Conservation (phyloP, 306 rosid genomes). For the Begonia loranthoides region DNA sequence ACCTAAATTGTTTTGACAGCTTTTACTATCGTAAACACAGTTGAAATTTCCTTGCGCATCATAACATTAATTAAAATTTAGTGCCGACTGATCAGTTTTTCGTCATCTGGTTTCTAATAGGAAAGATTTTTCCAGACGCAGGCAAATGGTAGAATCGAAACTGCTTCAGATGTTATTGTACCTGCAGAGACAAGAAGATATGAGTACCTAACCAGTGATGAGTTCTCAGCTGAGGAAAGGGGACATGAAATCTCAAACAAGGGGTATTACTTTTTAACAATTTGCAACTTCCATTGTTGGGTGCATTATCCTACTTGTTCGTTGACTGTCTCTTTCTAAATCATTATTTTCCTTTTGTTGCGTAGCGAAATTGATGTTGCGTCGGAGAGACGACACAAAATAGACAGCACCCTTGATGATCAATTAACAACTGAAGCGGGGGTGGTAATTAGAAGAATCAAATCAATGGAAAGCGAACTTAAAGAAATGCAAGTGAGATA, state of each 20-base stretch:
- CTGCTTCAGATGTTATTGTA: conserved; percentile 9
- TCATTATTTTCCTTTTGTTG: conserved; percentile 3
- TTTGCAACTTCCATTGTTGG: not conserved
- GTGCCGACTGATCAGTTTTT: no score
- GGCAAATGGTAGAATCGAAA: conserved; percentile 16
- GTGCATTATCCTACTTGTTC: not conserved
- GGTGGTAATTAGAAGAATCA: conserved; percentile 50
- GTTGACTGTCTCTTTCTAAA: no score
- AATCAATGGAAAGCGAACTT: conserved; percentile 72
- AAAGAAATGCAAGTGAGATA: conserved; percentile 98
- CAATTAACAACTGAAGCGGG: conserved; percentile 26
- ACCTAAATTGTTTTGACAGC: no score
- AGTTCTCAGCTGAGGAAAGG: conserved; percentile 17
- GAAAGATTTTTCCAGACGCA: conserved; percentile 10
- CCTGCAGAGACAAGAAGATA: conserved; percentile 12
- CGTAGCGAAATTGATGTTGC: conserved; percentile 22
- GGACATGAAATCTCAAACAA: conserved; percentile 17
- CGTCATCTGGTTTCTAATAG: no score
- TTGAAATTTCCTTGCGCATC: no score
- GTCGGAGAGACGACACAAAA: conserved; percentile 17
- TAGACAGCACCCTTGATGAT: conserved; percentile 12
- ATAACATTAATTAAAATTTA: no score
- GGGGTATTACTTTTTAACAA: conserved; percentile 21
- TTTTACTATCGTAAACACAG: no score
- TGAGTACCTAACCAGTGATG: not conserved